A percentile compares a stretch with the other conserved stretches of the same genome.
Conservation (phyloP, 2,329 filamentous ascomycete species). For the Pseudogymnoascus sp. region DNA sequence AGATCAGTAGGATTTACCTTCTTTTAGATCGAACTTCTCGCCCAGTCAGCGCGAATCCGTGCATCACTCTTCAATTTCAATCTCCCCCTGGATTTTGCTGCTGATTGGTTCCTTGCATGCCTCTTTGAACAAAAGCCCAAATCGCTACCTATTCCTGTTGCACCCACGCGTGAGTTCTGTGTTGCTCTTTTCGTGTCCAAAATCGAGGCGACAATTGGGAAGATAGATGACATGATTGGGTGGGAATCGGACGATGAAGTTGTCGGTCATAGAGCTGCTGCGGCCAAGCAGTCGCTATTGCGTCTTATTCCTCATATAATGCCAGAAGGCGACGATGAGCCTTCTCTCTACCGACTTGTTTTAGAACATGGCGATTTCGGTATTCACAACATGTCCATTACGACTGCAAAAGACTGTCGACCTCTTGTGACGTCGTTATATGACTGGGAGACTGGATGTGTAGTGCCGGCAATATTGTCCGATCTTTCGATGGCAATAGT, state of each 20-base stretch:
- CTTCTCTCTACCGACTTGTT: conserved; percentile 26
- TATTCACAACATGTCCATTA: conserved; percentile 28
- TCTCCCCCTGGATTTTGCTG: not conserved
- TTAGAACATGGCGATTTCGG: conserved; percentile 31
- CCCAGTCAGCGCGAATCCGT: not conserved
- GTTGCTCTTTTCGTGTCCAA: conserved; percentile 15
- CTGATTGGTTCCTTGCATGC: conserved; percentile 20
- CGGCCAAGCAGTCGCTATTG: conserved; percentile 25
- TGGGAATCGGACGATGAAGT: conserved; percentile 20
- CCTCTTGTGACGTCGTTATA: conserved; percentile 25
- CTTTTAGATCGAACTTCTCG: not conserved
- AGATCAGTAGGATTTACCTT: not conserved
- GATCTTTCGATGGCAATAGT: conserved; percentile 17
- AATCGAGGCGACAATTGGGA: conserved; percentile 23
- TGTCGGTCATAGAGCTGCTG: conserved; percentile 8
- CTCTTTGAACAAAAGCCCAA: conserved; percentile 22
- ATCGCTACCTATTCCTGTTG: conserved; percentile 19
- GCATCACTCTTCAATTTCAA: not conserved
- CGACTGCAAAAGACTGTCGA: conserved; percentile 15
- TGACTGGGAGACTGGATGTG: conserved; percentile 25
- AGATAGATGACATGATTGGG: conserved; percentile 22
- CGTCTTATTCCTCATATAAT: conserved; percentile 21
- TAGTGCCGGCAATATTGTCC: conserved; percentile 27
- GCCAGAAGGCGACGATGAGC: conserved; percentile 13
- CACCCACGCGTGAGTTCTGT: conserved; percentile 21